Evolutionary conservation across 345 rosid species (phyloP), one percentile per base, ranked within the genome.

Genomic region (Euphorbia pulcherrima): DNA sequence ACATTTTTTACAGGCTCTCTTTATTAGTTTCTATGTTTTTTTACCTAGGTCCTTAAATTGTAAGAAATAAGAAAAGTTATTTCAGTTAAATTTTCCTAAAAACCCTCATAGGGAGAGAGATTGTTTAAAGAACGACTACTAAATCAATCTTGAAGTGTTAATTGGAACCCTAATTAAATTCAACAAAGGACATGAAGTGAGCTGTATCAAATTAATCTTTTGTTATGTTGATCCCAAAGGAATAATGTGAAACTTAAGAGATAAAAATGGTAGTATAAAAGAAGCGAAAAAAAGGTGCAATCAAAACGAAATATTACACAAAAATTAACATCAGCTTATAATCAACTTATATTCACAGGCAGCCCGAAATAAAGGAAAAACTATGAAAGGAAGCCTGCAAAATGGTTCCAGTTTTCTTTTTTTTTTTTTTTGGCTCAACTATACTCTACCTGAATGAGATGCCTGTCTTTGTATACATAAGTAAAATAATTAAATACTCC

Each of bases 371-470:
- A n/a, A n/a, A 21, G 44, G 6, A 21, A 17, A 33, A 46, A 54
- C 9, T 21, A 55, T n/a, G n/a, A 53, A 27, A 50, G 64, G 54
- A 68, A 79, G 77, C 50, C 3, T 30, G 27, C 35, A 44, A 44
- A 44, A 44, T 60, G 77, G 77, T 71, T 68, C 72, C 64, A 33
- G 50, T 41, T 48, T n/a, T n/a, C n/a, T n/a, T n/a, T n/a, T n/a
- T n/a, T 26, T 60, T 28, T n/a, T n/a, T n/a, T n/a, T n/a, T n/a
- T n/a, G n/a, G n/a, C n/a, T n/a, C n/a, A n/a, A n/a, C n/a, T n/a
- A n/a, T 65, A 61, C 59, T 46, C 54, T 62, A 61, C 9, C 65
- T 16, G 75, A 60, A 69, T 69, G 62, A 61, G n/a, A 73, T 78
- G 69, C 40, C 77, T 71, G 35, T 47, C 13, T 27, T 35, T 24